Evolutionary conservation across 129 eudicot genomes (phyloP).

Genomic region (Mikania micrantha): DNA sequence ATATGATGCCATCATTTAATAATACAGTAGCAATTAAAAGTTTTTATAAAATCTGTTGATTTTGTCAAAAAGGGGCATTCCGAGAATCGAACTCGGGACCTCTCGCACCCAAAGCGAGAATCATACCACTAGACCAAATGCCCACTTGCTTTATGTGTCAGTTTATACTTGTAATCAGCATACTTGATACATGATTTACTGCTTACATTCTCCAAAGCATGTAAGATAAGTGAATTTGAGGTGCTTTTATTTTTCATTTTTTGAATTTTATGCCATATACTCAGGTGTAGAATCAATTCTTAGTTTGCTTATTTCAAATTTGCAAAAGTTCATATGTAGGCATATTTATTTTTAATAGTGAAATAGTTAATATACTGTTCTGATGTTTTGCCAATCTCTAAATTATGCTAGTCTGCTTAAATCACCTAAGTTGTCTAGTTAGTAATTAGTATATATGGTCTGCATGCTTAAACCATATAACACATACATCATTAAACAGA

Average conservation of each 20-base stretch:
- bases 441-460: neutral
- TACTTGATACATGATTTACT: neutral
- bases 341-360: neutral
- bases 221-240: neutral
- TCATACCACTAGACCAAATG: constrained; percentile 98
- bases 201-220: neutral
- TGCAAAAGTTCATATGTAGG: neutral
- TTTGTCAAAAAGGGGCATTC: constrained; percentile 46
- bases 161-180: neutral
- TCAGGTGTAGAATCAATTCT: neutral
- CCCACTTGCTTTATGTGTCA: constrained; percentile 21
- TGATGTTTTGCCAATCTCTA: neutral
- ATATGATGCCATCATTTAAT: too few relatives aligned
- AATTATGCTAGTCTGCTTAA: neutral
- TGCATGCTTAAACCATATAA: neutral
- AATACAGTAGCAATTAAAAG: neutral
- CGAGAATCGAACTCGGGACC: constrained; percentile 98
- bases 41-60: neutral
- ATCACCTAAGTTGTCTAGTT: neutral
- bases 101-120: constrained; percentile 98
- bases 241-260: neutral
- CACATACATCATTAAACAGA: neutral
- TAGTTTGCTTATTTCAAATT: neutral
- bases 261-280: neutral
- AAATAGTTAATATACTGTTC: neutral